Evolutionary conservation across 768 basidiomycete species (phyloP).

Genomic region (Thelephora ganbajun): DNA sequence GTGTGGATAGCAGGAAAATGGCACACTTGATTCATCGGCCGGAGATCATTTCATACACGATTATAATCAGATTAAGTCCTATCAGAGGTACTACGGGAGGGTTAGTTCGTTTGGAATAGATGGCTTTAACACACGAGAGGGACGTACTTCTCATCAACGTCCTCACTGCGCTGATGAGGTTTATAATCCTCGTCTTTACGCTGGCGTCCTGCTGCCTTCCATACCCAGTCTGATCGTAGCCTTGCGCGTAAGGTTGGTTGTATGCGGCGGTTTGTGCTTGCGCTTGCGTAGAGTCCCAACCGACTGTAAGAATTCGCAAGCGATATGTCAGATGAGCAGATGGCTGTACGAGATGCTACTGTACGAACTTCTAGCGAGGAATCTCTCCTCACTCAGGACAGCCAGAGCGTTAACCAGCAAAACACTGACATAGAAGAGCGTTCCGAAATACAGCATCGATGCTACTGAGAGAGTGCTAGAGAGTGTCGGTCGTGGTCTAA

Average conservation of each 20-base stretch:
- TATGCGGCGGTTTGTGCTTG: constrained; percentile 42
- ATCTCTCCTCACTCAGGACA: constrained; percentile 90
- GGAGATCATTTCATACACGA: constrained; percentile 71
- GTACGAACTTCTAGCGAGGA: constrained; percentile 77
- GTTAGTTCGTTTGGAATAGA: constrained; percentile 6
- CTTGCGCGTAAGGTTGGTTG: constrained; percentile 55
- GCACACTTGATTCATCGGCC: constrained; percentile 24
- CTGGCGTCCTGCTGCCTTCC: constrained; percentile 42
- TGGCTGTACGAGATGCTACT: constrained; percentile 1
- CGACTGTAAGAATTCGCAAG: constrained; percentile 38
- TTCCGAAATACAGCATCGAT: constrained; percentile 46
- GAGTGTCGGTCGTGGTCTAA: constrained; percentile 10
- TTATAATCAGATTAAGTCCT: constrained; percentile 72
- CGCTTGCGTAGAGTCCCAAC: constrained; percentile 67
- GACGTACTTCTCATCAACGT: constrained; percentile 94
- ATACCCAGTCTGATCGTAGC: constrained; percentile 54
- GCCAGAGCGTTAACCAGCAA: constrained; percentile 92
- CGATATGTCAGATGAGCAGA: constrained; percentile 7
- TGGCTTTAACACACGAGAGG: constrained; percentile 2
- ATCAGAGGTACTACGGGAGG: constrained; percentile 76
- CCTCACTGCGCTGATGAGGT: constrained; percentile 88
- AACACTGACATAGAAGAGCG: constrained; percentile 73
- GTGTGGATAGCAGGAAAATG: no score
- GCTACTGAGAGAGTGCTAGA: constrained; percentile 8
- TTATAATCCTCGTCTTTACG: constrained; percentile 76